A percentile compares a stretch with the other conserved stretches of the same genome.
Evolutionary conservation across 257 asterid species (phyloP).

Genomic region (Orobanche coerulescens): DNA sequence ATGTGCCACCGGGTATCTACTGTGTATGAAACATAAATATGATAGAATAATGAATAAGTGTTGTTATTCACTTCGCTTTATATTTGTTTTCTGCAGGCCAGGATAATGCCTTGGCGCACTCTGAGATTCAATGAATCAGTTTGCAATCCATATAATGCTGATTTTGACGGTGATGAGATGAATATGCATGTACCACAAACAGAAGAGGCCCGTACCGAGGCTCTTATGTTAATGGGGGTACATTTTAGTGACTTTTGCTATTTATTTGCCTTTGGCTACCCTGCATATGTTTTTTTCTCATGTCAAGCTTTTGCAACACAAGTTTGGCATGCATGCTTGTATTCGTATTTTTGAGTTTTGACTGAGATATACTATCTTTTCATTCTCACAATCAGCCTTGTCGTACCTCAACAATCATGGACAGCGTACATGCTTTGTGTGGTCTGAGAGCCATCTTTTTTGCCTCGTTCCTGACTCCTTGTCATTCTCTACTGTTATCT

Average conservation of each 20-base stretch:
- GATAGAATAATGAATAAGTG: neutral
- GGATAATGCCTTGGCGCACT: slow-evolving; percentile 99
- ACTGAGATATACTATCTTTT: neutral
- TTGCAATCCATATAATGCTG: slow-evolving; percentile 97
- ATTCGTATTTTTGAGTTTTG: neutral
- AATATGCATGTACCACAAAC: slow-evolving; percentile 99
- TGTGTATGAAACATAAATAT: slow-evolving; percentile 7
- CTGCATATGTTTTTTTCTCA: neutral
- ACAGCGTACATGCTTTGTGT: neutral
- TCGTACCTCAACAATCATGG: neutral
- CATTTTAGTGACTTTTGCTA: neutral
- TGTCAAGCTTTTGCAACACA: neutral
- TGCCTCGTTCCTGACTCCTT: neutral
- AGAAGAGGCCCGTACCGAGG: slow-evolving; percentile 96
- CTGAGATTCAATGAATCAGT: slow-evolving; percentile 94
- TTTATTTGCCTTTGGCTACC: slow-evolving; percentile 2
- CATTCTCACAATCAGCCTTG: neutral
- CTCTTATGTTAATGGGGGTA: slow-evolving; percentile 94
- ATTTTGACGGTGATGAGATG: slow-evolving; percentile 99
- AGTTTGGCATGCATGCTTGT: neutral
- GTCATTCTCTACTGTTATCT: neutral
- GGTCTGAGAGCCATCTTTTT: slow-evolving; percentile 3
- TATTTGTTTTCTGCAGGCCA: slow-evolving; percentile 54
- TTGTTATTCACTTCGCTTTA: slow-evolving; percentile 15
- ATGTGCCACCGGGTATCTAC: slow-evolving; percentile 82